Evolutionary conservation across 371 early-diverging fungal genomes (phyloP), one percentile per base, ranked within the genome.

Genomic region (Nematocida sp.): DNA sequence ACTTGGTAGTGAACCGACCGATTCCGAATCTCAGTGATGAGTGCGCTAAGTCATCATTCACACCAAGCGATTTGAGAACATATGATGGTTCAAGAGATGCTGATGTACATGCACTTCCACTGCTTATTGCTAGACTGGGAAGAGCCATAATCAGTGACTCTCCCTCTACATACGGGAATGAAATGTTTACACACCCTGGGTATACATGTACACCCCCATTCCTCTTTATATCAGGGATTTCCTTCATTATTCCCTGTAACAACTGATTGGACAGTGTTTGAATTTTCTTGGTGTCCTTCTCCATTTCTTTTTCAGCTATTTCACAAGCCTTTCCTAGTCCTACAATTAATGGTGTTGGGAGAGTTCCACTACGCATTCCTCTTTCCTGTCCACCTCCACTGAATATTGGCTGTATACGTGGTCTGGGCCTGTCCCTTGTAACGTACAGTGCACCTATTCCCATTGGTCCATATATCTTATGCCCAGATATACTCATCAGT

Each of bases 81-180:
- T 97, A 97, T 39, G 93, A 93, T 64, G 99, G 99, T 87, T 98
- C 99, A 18, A 97, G 89, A 0, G 95, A 95, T 11, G 99, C 96
- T 62, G 94, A 93, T 3, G 99, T 98, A 89, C 99, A 98, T 0
- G 99, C 99, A 55, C 93, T 93, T 13, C 99, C 99, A 39, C 94
- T 94, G 6, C 94, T 94, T 56, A 97, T 89, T 0, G 99, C 97
- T 84, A 96, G 92, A 72, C 95, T 93, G 87, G 97, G 97, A 23
- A 98, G 90, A 0, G 95, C 95, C 97, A 98, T 96, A 70, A 98
- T 87, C 55, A 98, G 90, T 0, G 95, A 95, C 89, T 98, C 99
- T 72, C 99, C 99, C 89, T 98, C 99, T 25, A 98, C 95, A 88
- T 95, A 96, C 3, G 95, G 92, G 86, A 98, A 98, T n/a, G 95